Evolutionary conservation across 306 rosid genomes (phyloP).

Genomic region (Acacia melanoxylon): DNA sequence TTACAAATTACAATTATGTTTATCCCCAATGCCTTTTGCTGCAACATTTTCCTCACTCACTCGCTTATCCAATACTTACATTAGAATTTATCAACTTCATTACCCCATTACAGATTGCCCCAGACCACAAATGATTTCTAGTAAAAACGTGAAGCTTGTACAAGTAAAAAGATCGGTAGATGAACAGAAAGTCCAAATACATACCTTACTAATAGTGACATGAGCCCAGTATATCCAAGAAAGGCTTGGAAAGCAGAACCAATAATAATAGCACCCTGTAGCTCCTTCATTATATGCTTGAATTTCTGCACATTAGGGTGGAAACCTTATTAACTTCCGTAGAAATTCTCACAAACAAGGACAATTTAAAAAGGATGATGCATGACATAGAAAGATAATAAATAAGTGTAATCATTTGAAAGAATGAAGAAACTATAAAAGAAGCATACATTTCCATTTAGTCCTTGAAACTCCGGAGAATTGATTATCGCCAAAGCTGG

Average conservation of each 20-base stretch:
- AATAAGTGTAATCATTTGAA: slow-evolving; percentile 6
- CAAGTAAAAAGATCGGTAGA: slow-evolving; percentile 1
- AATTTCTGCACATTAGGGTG: slow-evolving; percentile 65
- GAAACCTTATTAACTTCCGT: slow-evolving; percentile 14
- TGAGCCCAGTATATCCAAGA: slow-evolving; percentile 93
- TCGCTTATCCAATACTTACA: not conserved
- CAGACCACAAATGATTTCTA: not conserved
- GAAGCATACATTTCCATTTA: slow-evolving; percentile 76
- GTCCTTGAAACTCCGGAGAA: slow-evolving; percentile 81
- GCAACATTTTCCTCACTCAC: slow-evolving; percentile 7
- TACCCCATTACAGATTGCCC: not conserved
- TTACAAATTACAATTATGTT: not conserved
- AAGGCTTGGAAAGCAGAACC: slow-evolving; percentile 88
- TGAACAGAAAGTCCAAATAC: slow-evolving; percentile 18
- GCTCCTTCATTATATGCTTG: slow-evolving; percentile 95
- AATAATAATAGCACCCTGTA: slow-evolving; percentile 94
- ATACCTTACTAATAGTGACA: slow-evolving; percentile 87
- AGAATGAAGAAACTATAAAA: slow-evolving; percentile 18
- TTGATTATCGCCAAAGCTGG: slow-evolving; percentile 87
- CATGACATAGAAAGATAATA: not conserved
- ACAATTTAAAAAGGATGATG: not conserved
- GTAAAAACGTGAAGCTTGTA: not conserved
- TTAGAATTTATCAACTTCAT: slow-evolving; percentile 13
- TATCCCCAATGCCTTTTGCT: slow-evolving; percentile 15
- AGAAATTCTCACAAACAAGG: not conserved